Evolutionary conservation across 176 grass and related monocot species (phyloP).

Genomic region (Hordeum marinum): DNA sequence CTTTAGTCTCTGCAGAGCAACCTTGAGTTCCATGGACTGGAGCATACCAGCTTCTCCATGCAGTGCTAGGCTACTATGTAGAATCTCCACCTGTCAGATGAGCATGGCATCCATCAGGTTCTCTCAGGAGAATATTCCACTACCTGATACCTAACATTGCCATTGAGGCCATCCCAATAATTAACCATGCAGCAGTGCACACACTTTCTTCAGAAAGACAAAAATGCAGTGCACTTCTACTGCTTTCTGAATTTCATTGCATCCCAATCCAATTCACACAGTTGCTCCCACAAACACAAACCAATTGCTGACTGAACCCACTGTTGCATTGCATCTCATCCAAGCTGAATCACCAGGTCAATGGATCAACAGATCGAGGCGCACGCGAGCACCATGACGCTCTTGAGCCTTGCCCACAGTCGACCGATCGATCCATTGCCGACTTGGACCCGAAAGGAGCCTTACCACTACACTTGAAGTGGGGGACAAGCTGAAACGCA

Average conservation of each 20-base stretch:
- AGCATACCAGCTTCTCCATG: neutral
- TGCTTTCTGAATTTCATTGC: constrained; percentile 8
- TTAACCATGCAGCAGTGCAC: constrained; percentile 18
- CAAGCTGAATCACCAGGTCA: constrained; percentile 32
- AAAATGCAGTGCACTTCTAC: neutral
- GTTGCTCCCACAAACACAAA: neutral
- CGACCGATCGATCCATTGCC: neutral
- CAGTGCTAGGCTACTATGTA: neutral
- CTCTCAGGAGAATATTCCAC: constrained; percentile 13
- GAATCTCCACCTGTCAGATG: constrained; percentile 5
- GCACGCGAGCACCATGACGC: neutral
- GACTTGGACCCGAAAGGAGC: constrained; percentile 24
- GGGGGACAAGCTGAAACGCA: constrained; percentile 55
- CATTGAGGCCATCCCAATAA: constrained; percentile 29
- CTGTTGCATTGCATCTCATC: neutral
- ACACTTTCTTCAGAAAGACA: neutral
- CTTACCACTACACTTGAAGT: constrained; percentile 29
- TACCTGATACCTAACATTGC: constrained; percentile 30
- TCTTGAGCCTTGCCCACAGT: neutral
- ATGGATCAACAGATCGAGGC: neutral
- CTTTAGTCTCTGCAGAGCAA: neutral
- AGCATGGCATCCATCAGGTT: constrained; percentile 11
- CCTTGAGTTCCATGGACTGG: neutral
- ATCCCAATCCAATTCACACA: constrained; percentile 34
- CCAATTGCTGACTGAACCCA: neutral